Percentiles rank a stretch among this genome's conserved stretches.
phyloP scores from a whole-genome alignment of 2,329 filamentous ascomycete genomes.

The Pezicula radicicola region DNA sequence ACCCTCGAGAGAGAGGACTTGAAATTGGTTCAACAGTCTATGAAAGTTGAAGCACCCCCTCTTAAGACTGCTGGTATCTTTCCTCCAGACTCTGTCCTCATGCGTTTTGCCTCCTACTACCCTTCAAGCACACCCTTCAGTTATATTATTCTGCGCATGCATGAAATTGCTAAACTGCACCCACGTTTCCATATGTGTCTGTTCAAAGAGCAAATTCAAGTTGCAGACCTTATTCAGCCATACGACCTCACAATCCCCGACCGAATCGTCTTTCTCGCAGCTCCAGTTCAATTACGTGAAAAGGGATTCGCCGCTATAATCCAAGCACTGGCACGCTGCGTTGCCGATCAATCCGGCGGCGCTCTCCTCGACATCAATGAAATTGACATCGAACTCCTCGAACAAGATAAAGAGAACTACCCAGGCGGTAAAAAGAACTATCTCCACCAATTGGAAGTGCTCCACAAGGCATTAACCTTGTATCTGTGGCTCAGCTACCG shows the following conservation, averaged over 20 bases:
- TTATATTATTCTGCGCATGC: conserved; percentile 74
- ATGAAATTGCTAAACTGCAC: conserved; percentile 60
- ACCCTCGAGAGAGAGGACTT: conserved; percentile 73
- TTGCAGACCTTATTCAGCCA: conserved; percentile 73
- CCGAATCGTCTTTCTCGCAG: conserved; percentile 70
- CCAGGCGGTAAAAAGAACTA: conserved; percentile 39
- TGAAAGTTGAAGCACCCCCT: conserved; percentile 60
- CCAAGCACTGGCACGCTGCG: conserved; percentile 62
- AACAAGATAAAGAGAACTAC: conserved; percentile 39
- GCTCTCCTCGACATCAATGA: conserved; percentile 67
- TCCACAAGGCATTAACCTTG: conserved; percentile 80
- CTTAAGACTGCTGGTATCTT: conserved; percentile 71
- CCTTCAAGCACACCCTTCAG: conserved; percentile 77
- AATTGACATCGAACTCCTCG: conserved; percentile 71
- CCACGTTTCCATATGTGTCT: conserved; percentile 68
- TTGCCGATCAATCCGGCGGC: conserved; percentile 66
- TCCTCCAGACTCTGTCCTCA: conserved; percentile 67
- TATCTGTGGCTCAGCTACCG: conserved; percentile 95
- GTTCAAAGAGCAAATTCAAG: conserved; percentile 55
- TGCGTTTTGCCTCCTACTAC: conserved; percentile 79
- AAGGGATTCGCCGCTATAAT: conserved; percentile 46
- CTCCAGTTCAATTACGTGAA: conserved; percentile 62
- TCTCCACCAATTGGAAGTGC: conserved; percentile 65
- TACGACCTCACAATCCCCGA: conserved; percentile 70
- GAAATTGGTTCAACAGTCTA: conserved; percentile 55